Base-by-base conservation (phyloP, 208 protist species). In the Lotmaria passim region DNA sequence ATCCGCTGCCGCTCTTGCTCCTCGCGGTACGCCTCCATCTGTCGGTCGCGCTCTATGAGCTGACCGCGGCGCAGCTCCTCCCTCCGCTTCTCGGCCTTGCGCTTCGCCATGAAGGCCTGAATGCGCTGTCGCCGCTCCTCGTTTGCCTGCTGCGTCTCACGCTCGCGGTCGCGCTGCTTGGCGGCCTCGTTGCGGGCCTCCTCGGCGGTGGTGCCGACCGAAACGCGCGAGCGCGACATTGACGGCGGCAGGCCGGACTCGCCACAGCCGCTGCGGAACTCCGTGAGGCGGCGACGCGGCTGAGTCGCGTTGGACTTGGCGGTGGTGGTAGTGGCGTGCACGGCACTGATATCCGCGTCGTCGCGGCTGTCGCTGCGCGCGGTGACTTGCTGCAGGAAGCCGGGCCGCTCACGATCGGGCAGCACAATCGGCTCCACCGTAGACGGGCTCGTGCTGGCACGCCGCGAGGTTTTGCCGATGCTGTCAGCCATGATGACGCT, bases 111-210 rank as follows among this genome's bases (percentile, higher is more conserved):
- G 59, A 86, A 89, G 12, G 86, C 82, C 53, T 81, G 71, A 23
- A 92, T 82, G 41, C 86, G 80, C 72, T 86, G 81, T 33, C 78
- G 75, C 33, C 86, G 80, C 73, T 89, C 86, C 62, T 89, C 83
- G 74, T 84, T 87, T 26, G 76, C 75, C 48, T 78, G 63, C 59
- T 82, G 72, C 39, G 30, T 52, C 46, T 70, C 58, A 30, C 36
- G 50, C 7, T 69, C 76, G 21, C 69, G 76, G 12, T 56, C 58
- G 15, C 17, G 63, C 24, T 69, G 61, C 50, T 31, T 10, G 38
- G 39, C 46, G 7, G 51, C 38, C 31, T 57, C 69, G 1, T 47
- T 23, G 10, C 50, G 71, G 19, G 10, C 33, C 17, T 65, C 64
- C 50, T 64, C 72, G 21, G 50, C 34, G 39, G 41, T 60, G 19